These are phyloP conservation scores for Zymoseptoria brevis DNA, from an alignment of 2,329 filamentous ascomycete species.

Conservation along the genomic window DNA sequence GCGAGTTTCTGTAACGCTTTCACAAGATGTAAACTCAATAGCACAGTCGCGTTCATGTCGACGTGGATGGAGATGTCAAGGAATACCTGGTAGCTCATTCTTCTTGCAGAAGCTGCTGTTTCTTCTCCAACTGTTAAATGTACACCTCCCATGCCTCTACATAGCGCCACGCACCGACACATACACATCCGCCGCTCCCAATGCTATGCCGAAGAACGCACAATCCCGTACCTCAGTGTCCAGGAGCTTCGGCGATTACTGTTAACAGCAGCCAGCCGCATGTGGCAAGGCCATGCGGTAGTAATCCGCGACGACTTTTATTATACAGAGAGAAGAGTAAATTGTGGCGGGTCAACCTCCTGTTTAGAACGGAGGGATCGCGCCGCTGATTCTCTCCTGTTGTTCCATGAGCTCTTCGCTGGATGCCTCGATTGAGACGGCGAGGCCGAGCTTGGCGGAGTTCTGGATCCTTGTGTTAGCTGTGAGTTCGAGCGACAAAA, in stretches of 20 bases:
- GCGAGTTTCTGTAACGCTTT: not conserved
- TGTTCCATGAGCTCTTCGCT: slow-evolving; percentile 82
- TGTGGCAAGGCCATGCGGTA: slow-evolving; percentile 6
- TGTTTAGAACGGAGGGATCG: slow-evolving; percentile 30
- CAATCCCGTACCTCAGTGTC: slow-evolving; percentile 2
- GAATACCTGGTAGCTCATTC: not conserved
- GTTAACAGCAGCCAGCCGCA: slow-evolving; percentile 10
- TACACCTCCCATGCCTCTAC: slow-evolving; percentile 14
- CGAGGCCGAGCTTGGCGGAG: slow-evolving; percentile 88
- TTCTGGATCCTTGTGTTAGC: slow-evolving; percentile 50
- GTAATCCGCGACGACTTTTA: slow-evolving; percentile 9
- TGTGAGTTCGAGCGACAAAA: not conserved
- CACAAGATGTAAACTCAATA: too few relatives aligned
- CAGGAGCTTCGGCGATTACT: slow-evolving; percentile 1
- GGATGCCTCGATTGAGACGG: slow-evolving; percentile 81
- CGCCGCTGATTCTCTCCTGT: slow-evolving; percentile 48
- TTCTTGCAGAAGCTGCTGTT: not conserved
- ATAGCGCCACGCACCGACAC: slow-evolving; percentile 4
- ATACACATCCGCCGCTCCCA: slow-evolving; percentile 6
- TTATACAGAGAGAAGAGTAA: slow-evolving; percentile 20
- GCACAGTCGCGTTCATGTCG: too few relatives aligned
- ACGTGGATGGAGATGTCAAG: too few relatives aligned
- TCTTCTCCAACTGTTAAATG: slow-evolving; percentile 6
- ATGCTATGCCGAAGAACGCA: slow-evolving; percentile 12
- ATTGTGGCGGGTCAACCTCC: not conserved